These are phyloP conservation scores for Penicillium sp. DNA, from an alignment of 2,329 filamentous ascomycete species.

Conservation along the genomic window DNA sequence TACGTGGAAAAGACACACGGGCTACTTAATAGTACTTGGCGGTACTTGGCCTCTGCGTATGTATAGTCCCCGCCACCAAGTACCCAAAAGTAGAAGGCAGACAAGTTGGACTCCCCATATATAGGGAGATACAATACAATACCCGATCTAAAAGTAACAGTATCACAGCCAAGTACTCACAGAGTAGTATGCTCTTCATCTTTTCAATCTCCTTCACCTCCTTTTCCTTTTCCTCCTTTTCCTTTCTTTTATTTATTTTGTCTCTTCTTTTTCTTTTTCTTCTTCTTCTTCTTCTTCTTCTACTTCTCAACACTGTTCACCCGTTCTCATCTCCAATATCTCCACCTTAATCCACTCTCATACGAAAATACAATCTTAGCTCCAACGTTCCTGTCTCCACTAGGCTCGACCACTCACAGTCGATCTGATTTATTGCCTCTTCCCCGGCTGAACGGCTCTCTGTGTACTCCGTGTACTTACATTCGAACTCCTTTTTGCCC, in stretches of 20 bases:
- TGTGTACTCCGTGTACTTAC: slow-evolving; percentile 10
- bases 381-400: slow-evolving; percentile 16
- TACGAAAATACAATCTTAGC: not conserved
- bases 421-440: slow-evolving; percentile 12
- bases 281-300: not conserved
- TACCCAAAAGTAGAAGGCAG: not conserved
- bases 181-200: not conserved
- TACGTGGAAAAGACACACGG: not conserved
- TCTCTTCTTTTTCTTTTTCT: not conserved
- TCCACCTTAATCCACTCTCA: not conserved
- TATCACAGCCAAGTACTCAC: not conserved
- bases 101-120: not conserved
- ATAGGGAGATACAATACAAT: not conserved
- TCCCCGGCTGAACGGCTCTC: slow-evolving; percentile 3
- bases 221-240: not conserved
- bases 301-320: slow-evolving; percentile 1
- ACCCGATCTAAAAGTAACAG: not conserved
- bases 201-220: not conserved
- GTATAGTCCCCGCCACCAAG: not conserved
- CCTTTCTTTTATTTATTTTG: not conserved
- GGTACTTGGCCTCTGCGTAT: not conserved
- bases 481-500: slow-evolving; percentile 1
- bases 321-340: not conserved
- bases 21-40: not conserved
- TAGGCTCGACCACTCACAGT: slow-evolving; percentile 20